A percentile compares a stretch with the other conserved stretches of the same genome.
Evolutionary conservation across 2,329 filamentous ascomycete species (phyloP).

Genomic region (Chaetomiaceae sp.): DNA sequence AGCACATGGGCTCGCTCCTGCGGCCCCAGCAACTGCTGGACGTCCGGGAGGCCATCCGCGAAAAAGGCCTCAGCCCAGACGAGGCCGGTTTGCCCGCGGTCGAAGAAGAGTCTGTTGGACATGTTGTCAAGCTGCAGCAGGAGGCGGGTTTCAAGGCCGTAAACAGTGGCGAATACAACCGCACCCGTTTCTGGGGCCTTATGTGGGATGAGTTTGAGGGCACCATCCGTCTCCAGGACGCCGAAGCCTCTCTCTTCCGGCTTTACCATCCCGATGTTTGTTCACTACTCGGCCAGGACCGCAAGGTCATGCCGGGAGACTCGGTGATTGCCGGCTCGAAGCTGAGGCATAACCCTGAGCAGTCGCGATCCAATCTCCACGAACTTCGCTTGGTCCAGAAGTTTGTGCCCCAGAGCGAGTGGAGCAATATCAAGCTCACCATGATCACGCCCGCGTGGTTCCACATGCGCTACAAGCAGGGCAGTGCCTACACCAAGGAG

Average conservation of each 20-base stretch:
- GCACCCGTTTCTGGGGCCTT: slow-evolving; percentile 49
- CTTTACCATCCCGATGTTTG: slow-evolving; percentile 54
- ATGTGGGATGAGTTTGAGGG: slow-evolving; percentile 53
- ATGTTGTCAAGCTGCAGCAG: slow-evolving; percentile 65
- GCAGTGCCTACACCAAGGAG: slow-evolving; percentile 51
- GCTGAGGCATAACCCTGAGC: slow-evolving; percentile 40
- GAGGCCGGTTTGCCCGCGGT: slow-evolving; percentile 53
- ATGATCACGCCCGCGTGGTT: slow-evolving; percentile 52
- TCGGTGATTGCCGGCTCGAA: slow-evolving; percentile 50
- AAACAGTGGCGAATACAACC: slow-evolving; percentile 66
- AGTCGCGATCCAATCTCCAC: slow-evolving; percentile 45
- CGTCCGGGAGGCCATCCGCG: slow-evolving; percentile 56
- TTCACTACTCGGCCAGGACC: slow-evolving; percentile 48
- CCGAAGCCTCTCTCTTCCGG: slow-evolving; percentile 49
- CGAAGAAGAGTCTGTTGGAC: slow-evolving; percentile 62
- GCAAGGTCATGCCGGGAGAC: slow-evolving; percentile 53
- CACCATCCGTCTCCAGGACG: slow-evolving; percentile 45
- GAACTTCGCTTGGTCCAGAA: slow-evolving; percentile 47
- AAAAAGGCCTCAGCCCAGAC: slow-evolving; percentile 49
- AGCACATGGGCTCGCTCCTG: slow-evolving; percentile 36
- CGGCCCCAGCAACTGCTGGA: slow-evolving; percentile 33
- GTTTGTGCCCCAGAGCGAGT: slow-evolving; percentile 43
- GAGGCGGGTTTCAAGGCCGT: slow-evolving; percentile 63
- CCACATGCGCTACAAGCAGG: slow-evolving; percentile 54
- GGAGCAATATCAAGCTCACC: slow-evolving; percentile 50